Base-by-base conservation (phyloP, 345 rosid genomes). In the Microcos paniculata region DNA sequence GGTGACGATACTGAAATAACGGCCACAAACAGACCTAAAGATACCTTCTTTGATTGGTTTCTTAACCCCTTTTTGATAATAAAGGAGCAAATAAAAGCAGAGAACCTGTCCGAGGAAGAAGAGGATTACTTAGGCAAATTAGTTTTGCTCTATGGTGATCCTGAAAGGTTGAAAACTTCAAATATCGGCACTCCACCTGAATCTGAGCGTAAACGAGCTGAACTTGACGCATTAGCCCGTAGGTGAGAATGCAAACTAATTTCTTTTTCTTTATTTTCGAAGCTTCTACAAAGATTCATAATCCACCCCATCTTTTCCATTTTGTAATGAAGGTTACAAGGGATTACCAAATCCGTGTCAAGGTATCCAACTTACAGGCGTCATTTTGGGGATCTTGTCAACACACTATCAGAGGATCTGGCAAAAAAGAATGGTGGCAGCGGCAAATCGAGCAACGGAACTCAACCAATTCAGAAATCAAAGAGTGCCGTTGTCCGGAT, bases 211-310 rank as follows among this genome's bases (percentile, higher is more conserved):
- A 90, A 76, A 82, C 89, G 84, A 68, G 99, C 95, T 7, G 98
- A 96, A 80, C 90, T 94, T 46, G 97, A 94, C 30, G 97, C 92
- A 48, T 80, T 96, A 84, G 99, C 98, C 71, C 87, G 99, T 78
- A 91, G 99, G 98, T 96, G 81, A 79, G 66, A 18, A 55, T 57
- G 40, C 46, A n/a, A 35, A 13, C 55, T 24, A 12, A 51, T n/a
- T 11, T 12, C 40, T 62, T 23, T 33, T 48, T 53, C 40, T 15
- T 68, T 5, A n/a, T 12, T 13, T 62, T 59, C 73, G 67, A 15
- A 31, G 26, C 30, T 43, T 70, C 40, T 30, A 23, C 30, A 21
- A 9, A 16, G 42, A 70, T 66, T 46, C 58, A 30, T 49, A 21
- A 6, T 1, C 3, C 1, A 59, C 33, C 48, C 21, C 42, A 40